phyloP scores from a whole-genome alignment of 768 basidiomycete genomes.

The Russula earlei region DNA sequence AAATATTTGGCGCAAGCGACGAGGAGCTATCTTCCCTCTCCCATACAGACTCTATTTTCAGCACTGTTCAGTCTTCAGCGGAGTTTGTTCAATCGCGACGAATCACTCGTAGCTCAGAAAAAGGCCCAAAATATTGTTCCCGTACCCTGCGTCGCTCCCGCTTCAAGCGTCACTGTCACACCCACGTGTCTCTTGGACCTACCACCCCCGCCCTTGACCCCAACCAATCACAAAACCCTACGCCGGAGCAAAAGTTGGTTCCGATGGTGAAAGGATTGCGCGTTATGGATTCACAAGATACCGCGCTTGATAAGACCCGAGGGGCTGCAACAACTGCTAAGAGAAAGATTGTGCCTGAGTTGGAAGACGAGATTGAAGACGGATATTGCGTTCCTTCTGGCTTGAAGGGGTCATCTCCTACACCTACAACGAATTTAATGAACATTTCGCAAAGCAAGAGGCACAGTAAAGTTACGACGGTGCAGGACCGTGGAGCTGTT shows the following conservation, averaged over 20 bases:
- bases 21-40: constrained; percentile 30
- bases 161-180: constrained; percentile 5
- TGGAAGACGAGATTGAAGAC: constrained; percentile 6
- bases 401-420: neutral
- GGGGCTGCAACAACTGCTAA: neutral
- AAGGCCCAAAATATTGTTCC: neutral
- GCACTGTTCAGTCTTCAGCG: constrained; percentile 3
- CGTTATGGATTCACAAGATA: constrained; percentile 15
- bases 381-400: neutral
- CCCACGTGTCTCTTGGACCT: neutral
- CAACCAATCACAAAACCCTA: constrained; percentile 4
- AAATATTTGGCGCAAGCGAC: constrained; percentile 21
- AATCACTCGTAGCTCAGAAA: neutral
- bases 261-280: constrained; percentile 15
- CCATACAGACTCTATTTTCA: constrained; percentile 22
- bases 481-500: neutral
- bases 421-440: neutral
- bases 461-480: neutral
- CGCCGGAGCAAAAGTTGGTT: constrained; percentile 20
- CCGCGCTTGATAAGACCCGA: neutral
- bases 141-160: neutral
- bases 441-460: neutral
- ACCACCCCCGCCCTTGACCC: neutral
- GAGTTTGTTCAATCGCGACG: constrained; percentile 6
- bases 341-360: constrained; percentile 1